Base-by-base conservation (phyloP, 2,329 filamentous ascomycete species). In the Juglanconis sp. region DNA sequence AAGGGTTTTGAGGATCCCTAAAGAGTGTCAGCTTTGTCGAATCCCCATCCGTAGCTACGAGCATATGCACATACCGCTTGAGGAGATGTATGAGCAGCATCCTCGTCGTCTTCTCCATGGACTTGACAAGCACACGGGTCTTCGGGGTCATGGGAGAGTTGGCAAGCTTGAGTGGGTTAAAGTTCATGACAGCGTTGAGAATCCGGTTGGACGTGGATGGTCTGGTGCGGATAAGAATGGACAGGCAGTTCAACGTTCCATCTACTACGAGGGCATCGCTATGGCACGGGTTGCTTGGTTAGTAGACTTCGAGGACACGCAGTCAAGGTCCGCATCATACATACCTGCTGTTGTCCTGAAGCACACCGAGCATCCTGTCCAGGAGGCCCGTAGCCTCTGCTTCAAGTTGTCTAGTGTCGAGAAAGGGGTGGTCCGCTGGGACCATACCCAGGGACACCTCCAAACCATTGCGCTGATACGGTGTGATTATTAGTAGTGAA, bases 51-150 rank as follows among this genome's bases (percentile, higher is more conserved):
- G 15, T 4, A 1, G 4, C 31, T 64, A 73, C 65, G 31, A 46
- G 52, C 52, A 5, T 6, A 15, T 24, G 17, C 24, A 64, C 79
- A 66, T 80, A 91, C 88, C 87, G 84, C 77, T 94, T 94, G 66
- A 89, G 80, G 56, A 96, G 79, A 74, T 97, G 93, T 56, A 93
- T 83, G 44, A 98, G 81, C 51, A 99, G 78, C 66, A 92, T 87
- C 68, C 92, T 86, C 3, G 90, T 90, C 31, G 95, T 99, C 71
- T 96, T 92, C 73, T 97, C 94, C 87, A 99, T 95, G 5, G 94
- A 98, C 74, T 88, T 92, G 63, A 96, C 83, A 68, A 94, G 86
- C 62, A 99, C 89, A 67, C 89, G 92, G 53, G 85, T 84, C 70
- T 87, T 91, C 3, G 91, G 84, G 0, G 90, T 94, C 79, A 96